phyloP scores from a whole-genome alignment of 2,329 filamentous ascomycete genomes.

The Orbilia oligospora region DNA sequence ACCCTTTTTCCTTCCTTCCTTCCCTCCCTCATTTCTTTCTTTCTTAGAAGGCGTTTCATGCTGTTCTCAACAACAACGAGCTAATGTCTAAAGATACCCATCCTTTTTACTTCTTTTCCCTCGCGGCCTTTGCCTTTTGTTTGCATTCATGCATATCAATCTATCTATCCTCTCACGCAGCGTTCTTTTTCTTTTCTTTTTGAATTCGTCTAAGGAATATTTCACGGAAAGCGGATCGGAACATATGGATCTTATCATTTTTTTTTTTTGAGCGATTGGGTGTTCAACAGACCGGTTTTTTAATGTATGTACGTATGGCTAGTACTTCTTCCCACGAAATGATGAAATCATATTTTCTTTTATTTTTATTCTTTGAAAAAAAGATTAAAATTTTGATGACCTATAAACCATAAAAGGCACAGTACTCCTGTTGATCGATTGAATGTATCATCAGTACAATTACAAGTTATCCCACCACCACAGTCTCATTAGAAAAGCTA shows the following conservation, averaged over 20 bases:
- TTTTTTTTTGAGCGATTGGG: conserved; percentile 10
- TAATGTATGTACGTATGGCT: background rate
- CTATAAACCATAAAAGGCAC: too few relatives aligned
- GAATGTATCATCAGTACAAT: too few relatives aligned
- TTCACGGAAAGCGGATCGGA: conserved; percentile 3
- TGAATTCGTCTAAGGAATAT: background rate
- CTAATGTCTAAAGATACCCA: conserved; percentile 58
- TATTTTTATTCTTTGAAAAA: too few relatives aligned
- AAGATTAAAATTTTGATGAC: too few relatives aligned
- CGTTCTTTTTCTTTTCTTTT: conserved; percentile 4
- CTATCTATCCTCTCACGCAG: background rate
- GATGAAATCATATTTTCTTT: background rate
- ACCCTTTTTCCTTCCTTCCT: conserved; percentile 1
- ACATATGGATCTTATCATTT: background rate
- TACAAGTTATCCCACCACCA: too few relatives aligned
- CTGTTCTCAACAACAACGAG: conserved; percentile 59
- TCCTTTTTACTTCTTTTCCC: background rate
- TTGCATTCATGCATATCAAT: background rate
- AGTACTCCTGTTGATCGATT: too few relatives aligned
- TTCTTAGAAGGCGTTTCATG: conserved; percentile 45
- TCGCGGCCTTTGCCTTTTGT: background rate
- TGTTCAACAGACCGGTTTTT: conserved; percentile 59
- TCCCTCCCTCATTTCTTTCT: conserved; percentile 23
- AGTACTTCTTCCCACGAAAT: background rate
- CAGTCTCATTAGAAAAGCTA: too few relatives aligned